Conservation (phyloP, 257 asterid genomes). For the Fraxinus americana region DNA sequence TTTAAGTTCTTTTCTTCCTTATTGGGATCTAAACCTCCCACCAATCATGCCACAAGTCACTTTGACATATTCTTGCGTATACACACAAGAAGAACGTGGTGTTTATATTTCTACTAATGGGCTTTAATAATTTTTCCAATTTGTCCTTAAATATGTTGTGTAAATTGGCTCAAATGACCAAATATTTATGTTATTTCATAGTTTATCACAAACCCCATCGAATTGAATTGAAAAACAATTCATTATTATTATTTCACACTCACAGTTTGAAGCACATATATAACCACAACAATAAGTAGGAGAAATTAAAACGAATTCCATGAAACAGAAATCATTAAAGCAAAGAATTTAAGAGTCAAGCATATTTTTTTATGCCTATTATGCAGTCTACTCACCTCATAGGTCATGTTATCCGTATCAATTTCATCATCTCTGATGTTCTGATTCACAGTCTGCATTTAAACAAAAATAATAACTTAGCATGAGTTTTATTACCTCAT, state of each 20-base stretch:
- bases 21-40: no score
- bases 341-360: not conserved
- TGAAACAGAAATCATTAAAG: not conserved
- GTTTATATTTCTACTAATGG: no score
- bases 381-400: not conserved
- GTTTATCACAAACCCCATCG: not conserved
- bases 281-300: not conserved
- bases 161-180: no score
- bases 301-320: not conserved
- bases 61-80: no score
- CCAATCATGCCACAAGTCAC: no score
- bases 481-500: not conserved
- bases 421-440: not conserved
- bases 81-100: no score
- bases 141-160: no score
- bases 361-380: not conserved
- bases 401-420: not conserved
- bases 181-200: not conserved
- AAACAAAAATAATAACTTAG: not conserved
- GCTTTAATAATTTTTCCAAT: no score
- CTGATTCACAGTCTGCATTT: not conserved
- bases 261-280: not conserved
- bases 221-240: not conserved
- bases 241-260: not conserved
- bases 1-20: no score